Conservation (phyloP, 768 basidiomycete species). For the Melanogaster broomeanus region DNA sequence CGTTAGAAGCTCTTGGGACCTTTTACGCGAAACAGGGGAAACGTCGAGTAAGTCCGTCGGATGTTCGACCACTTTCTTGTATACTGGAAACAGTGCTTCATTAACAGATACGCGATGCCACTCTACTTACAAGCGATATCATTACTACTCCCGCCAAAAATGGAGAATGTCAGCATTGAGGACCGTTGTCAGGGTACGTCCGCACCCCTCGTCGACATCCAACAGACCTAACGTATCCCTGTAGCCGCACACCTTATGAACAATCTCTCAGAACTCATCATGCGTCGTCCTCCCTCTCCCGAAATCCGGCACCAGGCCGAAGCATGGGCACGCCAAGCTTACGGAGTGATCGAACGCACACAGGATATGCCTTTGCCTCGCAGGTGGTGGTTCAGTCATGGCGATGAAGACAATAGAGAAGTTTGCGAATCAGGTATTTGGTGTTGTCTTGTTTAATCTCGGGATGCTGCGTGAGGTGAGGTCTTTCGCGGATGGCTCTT, state of each 20-base stretch:
- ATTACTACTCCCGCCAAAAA: slow-evolving; percentile 50
- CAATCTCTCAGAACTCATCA: slow-evolving; percentile 45
- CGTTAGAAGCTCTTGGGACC: slow-evolving; percentile 64
- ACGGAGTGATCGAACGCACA: slow-evolving; percentile 34
- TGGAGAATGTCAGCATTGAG: slow-evolving; percentile 35
- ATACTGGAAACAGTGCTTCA: neutral
- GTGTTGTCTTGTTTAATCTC: slow-evolving; percentile 61
- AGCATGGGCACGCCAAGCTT: slow-evolving; percentile 58
- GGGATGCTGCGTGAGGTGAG: slow-evolving; percentile 52
- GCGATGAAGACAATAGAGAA: slow-evolving; percentile 28
- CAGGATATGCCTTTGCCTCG: slow-evolving; percentile 16
- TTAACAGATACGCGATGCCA: slow-evolving; percentile 57
- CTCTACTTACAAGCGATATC: slow-evolving; percentile 68
- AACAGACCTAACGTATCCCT: neutral
- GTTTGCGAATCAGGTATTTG: slow-evolving; percentile 57
- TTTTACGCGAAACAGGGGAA: slow-evolving; percentile 60
- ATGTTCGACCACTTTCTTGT: neutral
- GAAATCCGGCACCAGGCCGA: slow-evolving; percentile 49
- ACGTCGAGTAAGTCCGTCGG: slow-evolving; percentile 37
- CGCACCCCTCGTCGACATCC: neutral
- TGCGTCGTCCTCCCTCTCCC: slow-evolving; percentile 38
- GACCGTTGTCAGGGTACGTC: slow-evolving; percentile 61
- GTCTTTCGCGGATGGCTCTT: neutral
- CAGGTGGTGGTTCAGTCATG: slow-evolving; percentile 18
- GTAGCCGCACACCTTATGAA: slow-evolving; percentile 51